Evolutionary conservation across 345 rosid genomes (phyloP), one percentile per base, ranked within the genome.

Genomic region (Hirschfeldia incana): DNA sequence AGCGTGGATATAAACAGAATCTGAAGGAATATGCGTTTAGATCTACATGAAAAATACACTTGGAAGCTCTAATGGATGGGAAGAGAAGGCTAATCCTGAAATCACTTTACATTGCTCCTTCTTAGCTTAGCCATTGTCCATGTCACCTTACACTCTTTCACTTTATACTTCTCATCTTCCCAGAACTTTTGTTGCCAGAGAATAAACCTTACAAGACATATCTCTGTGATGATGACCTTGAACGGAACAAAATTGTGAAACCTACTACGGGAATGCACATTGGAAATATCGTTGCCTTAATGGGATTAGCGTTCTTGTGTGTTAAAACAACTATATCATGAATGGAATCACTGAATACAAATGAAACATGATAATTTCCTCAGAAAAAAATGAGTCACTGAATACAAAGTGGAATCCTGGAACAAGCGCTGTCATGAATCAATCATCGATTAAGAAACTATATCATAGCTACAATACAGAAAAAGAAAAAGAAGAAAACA

Each of bases 201-300:
- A 65, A 30, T 7, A 32, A 65, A n/a, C 16, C 7, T n/a, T 9
- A 44, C 26, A 33, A 34, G 70, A 67, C 1, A 29, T 51, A 15
- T 69, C n/a, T 75, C 4, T 37, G 88, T 58, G 61, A 46, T 13
- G n/a, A 55, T 55, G 86, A 85, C 81, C 84, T 84, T 66, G 87
- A 80, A 30, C 85, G 90, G 90, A 87, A 85, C 77, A 87, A 26
- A 28, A 63, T 78, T 10, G 88, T 81, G 8, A 86, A 81, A 73
- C 90, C 92, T 58, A 88, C 87, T 13, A 49, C 5, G 57, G n/a
- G 57, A 49, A 21, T 21, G 21, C 21, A 21, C 21, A 21, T 21
- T 49, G 55, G 16, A 4, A 46, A 46, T 46, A 46, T 13, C 15
- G 6, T 4, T 46, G 55, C 13, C 55, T 46, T 4, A 4, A 46